phyloP scores from a whole-genome alignment of 306 rosid genomes.

The Medicago arabica region DNA sequence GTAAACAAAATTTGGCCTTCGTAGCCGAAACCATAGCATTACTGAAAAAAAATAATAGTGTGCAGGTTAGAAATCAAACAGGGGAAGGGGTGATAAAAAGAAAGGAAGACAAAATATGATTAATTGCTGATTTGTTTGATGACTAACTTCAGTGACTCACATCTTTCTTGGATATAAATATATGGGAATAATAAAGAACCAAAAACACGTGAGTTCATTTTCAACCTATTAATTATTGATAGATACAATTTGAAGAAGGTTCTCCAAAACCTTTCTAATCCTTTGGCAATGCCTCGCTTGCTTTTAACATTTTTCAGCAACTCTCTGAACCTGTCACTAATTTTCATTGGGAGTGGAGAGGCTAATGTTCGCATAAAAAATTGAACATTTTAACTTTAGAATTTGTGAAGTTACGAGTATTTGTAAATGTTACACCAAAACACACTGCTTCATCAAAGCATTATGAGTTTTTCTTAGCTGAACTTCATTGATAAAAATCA shows the following conservation, averaged over 20 bases:
- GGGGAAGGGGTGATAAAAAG: not conserved
- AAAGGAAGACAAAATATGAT: not conserved
- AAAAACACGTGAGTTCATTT: not conserved
- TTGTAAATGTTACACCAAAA: not conserved
- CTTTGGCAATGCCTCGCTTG: not conserved
- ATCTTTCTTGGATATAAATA: not conserved
- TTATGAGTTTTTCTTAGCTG: no score
- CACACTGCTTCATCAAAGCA: not conserved
- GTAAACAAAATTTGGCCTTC: conserved; percentile 2
- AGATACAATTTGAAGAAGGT: not conserved
- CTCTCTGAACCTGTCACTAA: not conserved
- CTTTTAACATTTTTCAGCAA: conserved; percentile 1
- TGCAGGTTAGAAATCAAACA: conserved; percentile 22
- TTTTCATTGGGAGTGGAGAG: not conserved
- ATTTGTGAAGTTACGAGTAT: conserved; percentile 1
- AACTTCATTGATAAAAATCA: no score
- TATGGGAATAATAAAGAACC: conserved; percentile 1
- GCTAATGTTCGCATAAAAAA: not conserved
- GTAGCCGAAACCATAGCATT: not conserved
- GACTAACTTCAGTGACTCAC: not conserved
- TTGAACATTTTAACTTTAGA: not conserved
- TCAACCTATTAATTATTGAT: not conserved
- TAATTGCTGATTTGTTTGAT: not conserved
- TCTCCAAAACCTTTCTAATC: not conserved
- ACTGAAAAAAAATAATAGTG: not conserved